These are phyloP conservation scores for Arctium lappa DNA, from an alignment of 129 eudicot genomes.

Conservation along the genomic window DNA sequence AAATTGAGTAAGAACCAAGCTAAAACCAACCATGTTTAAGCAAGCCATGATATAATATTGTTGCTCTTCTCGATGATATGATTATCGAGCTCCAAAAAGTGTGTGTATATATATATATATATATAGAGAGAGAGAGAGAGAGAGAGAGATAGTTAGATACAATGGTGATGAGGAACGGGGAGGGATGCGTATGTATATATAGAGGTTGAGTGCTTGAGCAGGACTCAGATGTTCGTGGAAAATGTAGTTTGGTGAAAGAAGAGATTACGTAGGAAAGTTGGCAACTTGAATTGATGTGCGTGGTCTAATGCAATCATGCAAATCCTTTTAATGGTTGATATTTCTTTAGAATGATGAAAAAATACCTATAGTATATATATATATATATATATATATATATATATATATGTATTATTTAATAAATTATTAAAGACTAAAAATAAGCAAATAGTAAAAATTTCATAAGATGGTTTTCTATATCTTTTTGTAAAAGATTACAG, in stretches of 20 bases:
- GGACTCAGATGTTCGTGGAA: conserved; percentile 13
- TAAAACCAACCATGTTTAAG: conserved; percentile 45
- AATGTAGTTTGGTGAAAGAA: conserved; percentile 12
- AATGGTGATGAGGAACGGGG: neutral
- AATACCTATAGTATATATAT: too few species aligned
- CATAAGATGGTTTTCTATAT: neutral
- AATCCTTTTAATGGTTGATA: neutral
- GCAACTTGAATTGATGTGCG: conserved; percentile 7
- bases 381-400: too few species aligned
- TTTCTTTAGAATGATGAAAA: neutral
- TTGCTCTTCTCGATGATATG: conserved; percentile 11
- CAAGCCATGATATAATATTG: conserved; percentile 35
- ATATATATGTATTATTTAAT: neutral
- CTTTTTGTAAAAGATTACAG: neutral
- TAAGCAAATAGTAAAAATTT: neutral
- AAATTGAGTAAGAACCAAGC: neutral
- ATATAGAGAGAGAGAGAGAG: neutral
- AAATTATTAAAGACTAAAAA: neutral
- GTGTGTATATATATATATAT: neutral
- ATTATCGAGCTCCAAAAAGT: neutral
- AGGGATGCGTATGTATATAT: conserved; percentile 27
- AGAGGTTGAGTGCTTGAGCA: conserved; percentile 22
- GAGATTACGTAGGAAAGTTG: conserved; percentile 35
- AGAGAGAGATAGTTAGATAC: conserved; percentile 11
- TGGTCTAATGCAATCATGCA: neutral